Conservation (phyloP, 179 eudicot genomes). For the Corrigiola litoralis region DNA sequence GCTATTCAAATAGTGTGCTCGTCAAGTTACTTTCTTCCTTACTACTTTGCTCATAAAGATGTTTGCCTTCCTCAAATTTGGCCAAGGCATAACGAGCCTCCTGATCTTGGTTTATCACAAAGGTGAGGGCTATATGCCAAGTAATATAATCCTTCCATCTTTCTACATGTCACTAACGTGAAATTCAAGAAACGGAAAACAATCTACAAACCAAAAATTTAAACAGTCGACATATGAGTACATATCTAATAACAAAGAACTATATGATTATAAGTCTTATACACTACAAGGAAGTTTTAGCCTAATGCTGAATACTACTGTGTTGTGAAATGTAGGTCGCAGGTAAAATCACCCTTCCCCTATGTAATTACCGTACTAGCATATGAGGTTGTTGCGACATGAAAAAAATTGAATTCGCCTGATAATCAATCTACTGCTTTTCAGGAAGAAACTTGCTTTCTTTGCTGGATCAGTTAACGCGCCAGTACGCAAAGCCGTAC, state of each 20-base stretch:
- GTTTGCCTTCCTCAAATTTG: constrained; percentile 85
- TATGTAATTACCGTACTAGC: background rate
- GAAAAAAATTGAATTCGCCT: background rate
- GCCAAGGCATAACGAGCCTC: constrained; percentile 58
- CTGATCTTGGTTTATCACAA: constrained; percentile 38
- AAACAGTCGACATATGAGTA: too few species aligned
- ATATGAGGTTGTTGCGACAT: background rate
- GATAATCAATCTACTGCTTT: background rate
- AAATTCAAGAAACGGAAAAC: too few species aligned
- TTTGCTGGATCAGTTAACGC: constrained; percentile 82
- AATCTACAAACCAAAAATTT: too few species aligned
- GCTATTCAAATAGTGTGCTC: constrained; percentile 89
- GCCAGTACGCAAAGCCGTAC: constrained; percentile 57
- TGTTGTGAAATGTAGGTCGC: too few species aligned
- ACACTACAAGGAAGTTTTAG: too few species aligned
- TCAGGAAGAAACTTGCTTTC: constrained; percentile 76
- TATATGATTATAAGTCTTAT: too few species aligned
- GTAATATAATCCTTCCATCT: too few species aligned
- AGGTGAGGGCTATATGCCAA: constrained; percentile 57
- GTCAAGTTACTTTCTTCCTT: constrained; percentile 67
- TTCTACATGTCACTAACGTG: too few species aligned
- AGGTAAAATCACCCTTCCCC: background rate
- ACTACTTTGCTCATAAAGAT: constrained; percentile 77
- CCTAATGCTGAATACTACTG: background rate
- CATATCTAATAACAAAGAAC: too few species aligned